Conservation (phyloP, 495 filamentous ascomycete species). For the Physcia stellaris region DNA sequence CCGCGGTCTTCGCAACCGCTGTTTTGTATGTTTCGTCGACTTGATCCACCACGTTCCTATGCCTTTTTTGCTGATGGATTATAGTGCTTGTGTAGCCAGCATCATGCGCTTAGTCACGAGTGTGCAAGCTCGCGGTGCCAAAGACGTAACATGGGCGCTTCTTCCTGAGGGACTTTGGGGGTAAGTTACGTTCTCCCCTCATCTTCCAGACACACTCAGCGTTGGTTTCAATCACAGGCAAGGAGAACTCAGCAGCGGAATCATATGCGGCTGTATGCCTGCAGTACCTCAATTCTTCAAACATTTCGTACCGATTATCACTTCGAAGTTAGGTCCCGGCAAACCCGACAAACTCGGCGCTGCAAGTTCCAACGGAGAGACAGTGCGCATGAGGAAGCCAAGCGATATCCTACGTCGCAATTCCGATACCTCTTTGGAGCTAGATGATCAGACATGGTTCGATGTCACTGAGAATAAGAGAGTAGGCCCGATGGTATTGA, state of each 20-base stretch:
- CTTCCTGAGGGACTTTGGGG: neutral
- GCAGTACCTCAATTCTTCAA: constrained; percentile 5
- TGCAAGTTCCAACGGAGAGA: too few relatives aligned
- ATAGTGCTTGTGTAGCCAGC: neutral
- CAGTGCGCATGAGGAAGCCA: too few relatives aligned
- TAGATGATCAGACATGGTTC: too few relatives aligned
- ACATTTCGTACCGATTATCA: constrained; percentile 1
- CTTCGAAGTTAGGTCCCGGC: neutral
- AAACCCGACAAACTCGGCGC: neutral
- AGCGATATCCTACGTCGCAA: too few relatives aligned
- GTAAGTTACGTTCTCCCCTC: neutral
- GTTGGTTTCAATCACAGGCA: too few relatives aligned
- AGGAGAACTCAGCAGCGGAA: constrained; percentile 3
- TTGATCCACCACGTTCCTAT: too few relatives aligned
- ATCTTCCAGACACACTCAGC: too few relatives aligned
- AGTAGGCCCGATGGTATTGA: too few relatives aligned
- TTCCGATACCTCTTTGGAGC: too few relatives aligned
- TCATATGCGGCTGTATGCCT: constrained; percentile 6
- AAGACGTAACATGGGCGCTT: neutral
- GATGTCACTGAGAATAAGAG: too few relatives aligned
- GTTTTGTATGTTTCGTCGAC: too few relatives aligned
- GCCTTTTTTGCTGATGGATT: neutral
- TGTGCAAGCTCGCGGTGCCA: neutral
- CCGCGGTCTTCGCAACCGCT: constrained; percentile 21
- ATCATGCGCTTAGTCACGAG: neutral